Base-by-base conservation (phyloP, 305 asterid species). In the Solanum hybrid region DNA sequence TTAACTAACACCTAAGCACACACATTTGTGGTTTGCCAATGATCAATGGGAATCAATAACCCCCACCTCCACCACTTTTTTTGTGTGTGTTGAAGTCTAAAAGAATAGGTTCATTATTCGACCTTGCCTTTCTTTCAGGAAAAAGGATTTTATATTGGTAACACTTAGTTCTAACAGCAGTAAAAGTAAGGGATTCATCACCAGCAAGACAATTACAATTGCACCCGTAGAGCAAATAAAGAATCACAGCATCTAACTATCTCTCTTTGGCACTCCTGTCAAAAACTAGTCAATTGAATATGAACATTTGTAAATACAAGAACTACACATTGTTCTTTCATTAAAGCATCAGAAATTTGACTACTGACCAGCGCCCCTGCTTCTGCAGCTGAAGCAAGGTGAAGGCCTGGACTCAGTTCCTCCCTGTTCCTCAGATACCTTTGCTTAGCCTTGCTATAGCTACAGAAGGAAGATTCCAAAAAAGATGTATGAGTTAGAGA, bases 381-480 rank as follows among this genome's bases (percentile, higher is more conserved):
- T 91, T 98, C 99, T 83, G 98, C 99, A 89, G 99, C 99, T 89
- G 99, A 94, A 26, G 96, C 98, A 90, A 98, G 99, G 95, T 98
- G 99, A 91, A 97, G 95, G 40, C 89, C 95, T 40, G 99, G 98
- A 93, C 94, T 95, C 87, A 97, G 94, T 92, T 95, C 92, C 90
- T 94, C 93, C 94, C 98, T 93, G 92, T 89, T 94, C 84, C 92
- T 92, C 92, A 97, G 84, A 92, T 98, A 97, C 37, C 98, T 94
- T 91, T 95, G 96, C 90, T 98, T 97, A 91, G 99, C 98, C 91
- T 92, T 94, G 94, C 95, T 96, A 93, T 98, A 98, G 95, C 98
- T 98, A 94, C 67, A 79, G 90, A 36, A 64, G 67, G 73, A 86
- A 36, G 75, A 51, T 84, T 84, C 88, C 89, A 90, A n/a, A 11